Percentiles rank a stretch among this genome's conserved stretches.
phyloP scores from a whole-genome alignment of 1,284 basidiomycete genomes.

The Ganoderma resinaceum region DNA sequence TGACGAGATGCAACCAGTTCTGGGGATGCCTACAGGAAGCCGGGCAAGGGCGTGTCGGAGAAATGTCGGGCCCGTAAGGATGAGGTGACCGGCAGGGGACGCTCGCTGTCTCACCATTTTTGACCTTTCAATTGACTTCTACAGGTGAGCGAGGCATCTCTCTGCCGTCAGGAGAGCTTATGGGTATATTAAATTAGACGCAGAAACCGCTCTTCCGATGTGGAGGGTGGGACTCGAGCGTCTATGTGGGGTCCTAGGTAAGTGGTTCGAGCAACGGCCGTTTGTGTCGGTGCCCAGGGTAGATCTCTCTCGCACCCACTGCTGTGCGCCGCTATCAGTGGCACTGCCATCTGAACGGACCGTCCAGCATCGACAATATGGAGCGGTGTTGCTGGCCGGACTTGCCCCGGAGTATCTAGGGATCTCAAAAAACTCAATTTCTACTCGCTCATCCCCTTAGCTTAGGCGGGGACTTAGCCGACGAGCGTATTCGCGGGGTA shows the following conservation, averaged over 20 bases:
- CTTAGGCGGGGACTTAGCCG: conserved; percentile 1
- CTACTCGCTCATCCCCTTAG: conserved; percentile 11
- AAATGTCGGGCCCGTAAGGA: conserved; percentile 24
- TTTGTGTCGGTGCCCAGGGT: conserved; percentile 8
- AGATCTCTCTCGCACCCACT: conserved; percentile 1
- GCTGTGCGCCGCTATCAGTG: not conserved
- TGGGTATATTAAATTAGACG: not conserved
- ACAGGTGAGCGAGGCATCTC: not conserved
- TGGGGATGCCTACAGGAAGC: conserved; percentile 4
- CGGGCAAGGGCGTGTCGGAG: conserved; percentile 18
- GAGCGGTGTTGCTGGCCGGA: conserved; percentile 13
- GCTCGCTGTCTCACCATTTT: conserved; percentile 11
- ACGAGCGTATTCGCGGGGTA: not conserved
- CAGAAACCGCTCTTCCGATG: not conserved
- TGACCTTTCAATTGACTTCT: not conserved
- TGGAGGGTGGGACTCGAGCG: not conserved
- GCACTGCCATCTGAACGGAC: conserved; percentile 1
- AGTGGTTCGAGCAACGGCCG: conserved; percentile 8
- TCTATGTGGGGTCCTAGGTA: not conserved
- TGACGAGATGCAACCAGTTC: conserved; percentile 9
- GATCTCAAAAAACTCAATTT: conserved; percentile 27
- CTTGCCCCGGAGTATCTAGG: conserved; percentile 30
- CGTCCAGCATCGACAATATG: not conserved
- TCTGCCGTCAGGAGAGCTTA: not conserved
- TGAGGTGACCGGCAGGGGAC: conserved; percentile 17